Percentiles rank a stretch among this genome's conserved stretches.
phyloP scores from a whole-genome alignment of 495 filamentous ascomycete species.

The Aspergillus cavernicola region DNA sequence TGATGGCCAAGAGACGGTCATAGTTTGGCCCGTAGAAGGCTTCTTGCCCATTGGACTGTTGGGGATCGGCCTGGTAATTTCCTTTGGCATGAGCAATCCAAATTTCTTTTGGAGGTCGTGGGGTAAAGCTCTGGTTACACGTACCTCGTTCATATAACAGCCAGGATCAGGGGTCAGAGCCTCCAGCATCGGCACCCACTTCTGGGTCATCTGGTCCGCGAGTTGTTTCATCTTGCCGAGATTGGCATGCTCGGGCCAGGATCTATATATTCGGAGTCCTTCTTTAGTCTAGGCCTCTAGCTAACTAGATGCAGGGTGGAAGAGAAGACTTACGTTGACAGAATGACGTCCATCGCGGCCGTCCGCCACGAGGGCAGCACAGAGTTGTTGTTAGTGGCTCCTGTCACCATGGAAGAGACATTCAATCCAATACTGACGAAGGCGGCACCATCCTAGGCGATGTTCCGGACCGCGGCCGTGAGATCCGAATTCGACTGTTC shows the following conservation, averaged over 20 bases:
- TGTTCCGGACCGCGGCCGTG: conserved; percentile 32
- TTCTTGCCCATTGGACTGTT: conserved; percentile 48
- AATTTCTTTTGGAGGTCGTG: too few species aligned
- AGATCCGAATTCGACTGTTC: conserved; percentile 12
- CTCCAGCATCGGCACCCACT: conserved; percentile 39
- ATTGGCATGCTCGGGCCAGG: conserved; percentile 34
- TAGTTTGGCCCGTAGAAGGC: conserved; percentile 53
- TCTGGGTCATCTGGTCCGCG: conserved; percentile 34
- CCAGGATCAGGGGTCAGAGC: conserved; percentile 34
- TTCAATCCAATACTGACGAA: conserved; percentile 46
- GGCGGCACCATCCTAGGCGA: conserved; percentile 38
- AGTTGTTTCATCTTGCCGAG: conserved; percentile 32
- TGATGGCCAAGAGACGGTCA: conserved; percentile 31
- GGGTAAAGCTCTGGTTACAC: too few species aligned
- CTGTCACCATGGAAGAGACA: conserved; percentile 34
- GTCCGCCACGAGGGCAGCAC: conserved; percentile 60
- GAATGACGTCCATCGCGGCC: conserved; percentile 39
- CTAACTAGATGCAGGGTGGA: too few species aligned
- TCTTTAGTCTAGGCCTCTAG: too few species aligned
- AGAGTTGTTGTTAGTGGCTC: conserved; percentile 51
- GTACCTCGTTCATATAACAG: conserved; percentile 34
- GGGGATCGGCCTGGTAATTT: conserved; percentile 35
- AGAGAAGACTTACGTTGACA: conserved; percentile 29
- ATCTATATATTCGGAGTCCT: too few species aligned
- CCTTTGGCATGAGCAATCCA: too few species aligned